Evolutionary conservation across 1,139 yeast species (phyloP), one percentile per base, ranked within the genome.

Genomic region (Diutina sp.): DNA sequence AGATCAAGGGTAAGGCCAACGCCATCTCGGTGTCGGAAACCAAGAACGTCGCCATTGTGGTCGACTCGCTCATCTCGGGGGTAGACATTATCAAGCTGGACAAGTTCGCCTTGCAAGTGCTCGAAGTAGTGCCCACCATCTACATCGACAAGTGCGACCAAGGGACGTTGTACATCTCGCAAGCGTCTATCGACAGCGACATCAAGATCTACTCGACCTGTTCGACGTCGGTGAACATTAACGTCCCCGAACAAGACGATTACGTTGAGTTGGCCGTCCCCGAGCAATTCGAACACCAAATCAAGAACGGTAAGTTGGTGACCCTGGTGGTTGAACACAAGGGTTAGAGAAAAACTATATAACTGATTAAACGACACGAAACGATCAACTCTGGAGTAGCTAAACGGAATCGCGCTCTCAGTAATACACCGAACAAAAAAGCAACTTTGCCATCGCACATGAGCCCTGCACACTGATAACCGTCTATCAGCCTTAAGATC

Each of bases 1-100:
- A 88, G 68, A 76, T 95, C 66, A 85, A 83, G 69, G 99, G 99
- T 60, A 93, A 93, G 69, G 90, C 90, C 58, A 91, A 90, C 65
- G 95, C 97, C 0, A 81, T 95, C 57, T 83, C 97, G 1, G 67
- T 93, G 59, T 85, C 88, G 60, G 85, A 85, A 58, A 84, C 95
- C 66, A 74, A 74, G 50, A 83, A 83, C 61, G 78, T 84, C 52
- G 96, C 91, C 14, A 75, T 95, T 51, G 85, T 93, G 48, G 79
- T 90, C 46, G 98, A 93, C 60, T 81, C 87, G 35, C 82, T 90
- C 62, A 89, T 95, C 56, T 85, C 97, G 6, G 95, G 97, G 51
- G 78, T 93, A 57, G 98, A 93, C 62, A 74, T 91, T 58, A 90
- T 93, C 71, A 90, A 90, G 70, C 85, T 91, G 57, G 73, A 72